These are phyloP conservation scores for Wickerhamiella kurtzmanii DNA, from an alignment of 805 yeast genomes.

Conservation along the genomic window DNA sequence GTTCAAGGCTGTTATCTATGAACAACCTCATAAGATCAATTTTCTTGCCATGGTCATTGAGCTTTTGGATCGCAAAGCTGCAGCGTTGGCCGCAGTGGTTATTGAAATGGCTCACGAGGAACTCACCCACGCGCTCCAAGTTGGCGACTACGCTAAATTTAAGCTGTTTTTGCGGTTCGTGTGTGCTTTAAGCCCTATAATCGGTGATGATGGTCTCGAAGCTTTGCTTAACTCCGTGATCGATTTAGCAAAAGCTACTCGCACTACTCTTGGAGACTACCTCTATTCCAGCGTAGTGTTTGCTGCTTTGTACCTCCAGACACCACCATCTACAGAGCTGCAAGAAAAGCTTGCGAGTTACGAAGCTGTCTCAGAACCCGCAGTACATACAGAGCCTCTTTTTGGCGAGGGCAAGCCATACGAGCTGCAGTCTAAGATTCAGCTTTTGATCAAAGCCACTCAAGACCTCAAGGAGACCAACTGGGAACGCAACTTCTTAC, in stretches of 20 bases:
- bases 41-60: constrained; percentile 56
- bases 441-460: constrained; percentile 16
- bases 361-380: constrained; percentile 1
- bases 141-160: constrained; percentile 44
- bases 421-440: constrained; percentile 24
- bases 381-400: constrained; percentile 7
- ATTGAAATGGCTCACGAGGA: constrained; percentile 55
- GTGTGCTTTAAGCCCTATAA: constrained; percentile 48
- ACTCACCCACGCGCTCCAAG: constrained; percentile 42
- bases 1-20: constrained; percentile 54
- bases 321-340: constrained; percentile 3
- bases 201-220: constrained; percentile 35
- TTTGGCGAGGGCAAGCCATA: constrained; percentile 20
- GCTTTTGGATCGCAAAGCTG: constrained; percentile 49
- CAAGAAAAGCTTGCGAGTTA: constrained; percentile 3
- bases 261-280: constrained; percentile 1
- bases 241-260: not conserved
- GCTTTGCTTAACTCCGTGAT: constrained; percentile 1
- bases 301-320: constrained; percentile 14
- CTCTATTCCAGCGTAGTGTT: constrained; percentile 13
- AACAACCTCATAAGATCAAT: constrained; percentile 83
- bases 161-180: constrained; percentile 61
- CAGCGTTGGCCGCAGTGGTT: constrained; percentile 53
- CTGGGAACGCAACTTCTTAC: constrained; percentile 20
- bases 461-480: constrained; percentile 8